Conservation (phyloP, 73 alveolate species). For the Paramecium biaurelia region DNA sequence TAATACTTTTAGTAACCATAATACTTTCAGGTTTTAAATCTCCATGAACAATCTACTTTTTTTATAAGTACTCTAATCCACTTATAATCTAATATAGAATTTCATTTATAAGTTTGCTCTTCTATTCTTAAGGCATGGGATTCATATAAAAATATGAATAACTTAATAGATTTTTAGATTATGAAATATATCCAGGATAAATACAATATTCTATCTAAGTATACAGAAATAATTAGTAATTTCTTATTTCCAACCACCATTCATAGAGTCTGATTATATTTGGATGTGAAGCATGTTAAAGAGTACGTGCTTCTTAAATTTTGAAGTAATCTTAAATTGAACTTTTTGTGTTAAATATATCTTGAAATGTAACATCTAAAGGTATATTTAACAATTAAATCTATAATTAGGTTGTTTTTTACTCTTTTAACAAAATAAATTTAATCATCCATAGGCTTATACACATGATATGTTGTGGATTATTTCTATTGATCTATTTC, state of each 20-base stretch:
- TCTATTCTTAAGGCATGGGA: not conserved
- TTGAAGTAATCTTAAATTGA: not conserved
- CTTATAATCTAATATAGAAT: not conserved
- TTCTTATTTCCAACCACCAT: constrained; percentile 25
- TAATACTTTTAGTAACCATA: not conserved
- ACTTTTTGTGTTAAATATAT: not conserved
- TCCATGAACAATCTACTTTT: not conserved
- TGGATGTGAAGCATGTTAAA: not conserved
- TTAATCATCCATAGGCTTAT: constrained; percentile 42
- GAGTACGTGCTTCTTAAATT: not conserved
- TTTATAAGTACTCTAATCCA: constrained; percentile 7
- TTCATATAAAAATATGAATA: constrained; percentile 43
- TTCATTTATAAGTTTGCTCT: not conserved
- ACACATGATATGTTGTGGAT: constrained; percentile 8
- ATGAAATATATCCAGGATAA: constrained; percentile 1
- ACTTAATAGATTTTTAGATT: constrained; percentile 21
- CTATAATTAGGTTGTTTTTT: not conserved
- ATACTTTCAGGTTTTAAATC: constrained; percentile 38
- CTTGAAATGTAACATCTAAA: not conserved
- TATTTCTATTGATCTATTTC: not conserved
- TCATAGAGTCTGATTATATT: constrained; percentile 19
- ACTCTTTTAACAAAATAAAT: constrained; percentile 28
- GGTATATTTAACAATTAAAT: not conserved
- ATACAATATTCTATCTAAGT: not conserved
- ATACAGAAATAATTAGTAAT: not conserved